Evolutionary conservation across 805 yeast genomes (phyloP).

Genomic region (Candida corydali): DNA sequence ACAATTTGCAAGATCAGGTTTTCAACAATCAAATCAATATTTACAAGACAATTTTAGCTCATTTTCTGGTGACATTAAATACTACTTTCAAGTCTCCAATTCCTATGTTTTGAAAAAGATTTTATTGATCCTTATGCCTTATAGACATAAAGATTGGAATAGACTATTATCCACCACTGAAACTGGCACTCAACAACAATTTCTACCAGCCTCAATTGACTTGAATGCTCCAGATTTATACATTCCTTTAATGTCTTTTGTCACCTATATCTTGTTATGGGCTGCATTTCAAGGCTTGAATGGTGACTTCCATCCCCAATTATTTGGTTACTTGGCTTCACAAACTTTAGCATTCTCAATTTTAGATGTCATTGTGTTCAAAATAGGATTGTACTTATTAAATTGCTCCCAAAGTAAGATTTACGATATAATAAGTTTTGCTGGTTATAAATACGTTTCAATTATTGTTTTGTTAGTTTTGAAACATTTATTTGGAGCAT

Average conservation of each 20-base stretch:
- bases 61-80: constrained; percentile 58
- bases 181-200: constrained; percentile 26
- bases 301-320: constrained; percentile 90
- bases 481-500: constrained; percentile 40
- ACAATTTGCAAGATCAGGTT: constrained; percentile 82
- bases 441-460: constrained; percentile 93
- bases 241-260: constrained; percentile 89
- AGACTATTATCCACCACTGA: constrained; percentile 36
- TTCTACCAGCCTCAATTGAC: constrained; percentile 79
- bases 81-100: constrained; percentile 90
- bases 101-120: constrained; percentile 76
- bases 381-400: constrained; percentile 78
- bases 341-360: constrained; percentile 80
- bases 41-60: constrained; percentile 65
- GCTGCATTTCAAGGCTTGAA: constrained; percentile 81
- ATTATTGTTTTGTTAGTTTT: constrained; percentile 53
- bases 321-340: constrained; percentile 82
- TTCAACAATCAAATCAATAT: constrained; percentile 76
- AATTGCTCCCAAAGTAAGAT: constrained; percentile 56
- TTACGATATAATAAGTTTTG: constrained; percentile 83
- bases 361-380: constrained; percentile 70
- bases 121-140: constrained; percentile 76
- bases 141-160: constrained; percentile 79
- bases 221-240: constrained; percentile 95
- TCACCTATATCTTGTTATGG: constrained; percentile 81